Percentiles rank a stretch among this genome's conserved stretches.
These are phyloP conservation scores for Zarea fungicola DNA, from an alignment of 2,329 filamentous ascomycete genomes.

Conservation along the genomic window DNA sequence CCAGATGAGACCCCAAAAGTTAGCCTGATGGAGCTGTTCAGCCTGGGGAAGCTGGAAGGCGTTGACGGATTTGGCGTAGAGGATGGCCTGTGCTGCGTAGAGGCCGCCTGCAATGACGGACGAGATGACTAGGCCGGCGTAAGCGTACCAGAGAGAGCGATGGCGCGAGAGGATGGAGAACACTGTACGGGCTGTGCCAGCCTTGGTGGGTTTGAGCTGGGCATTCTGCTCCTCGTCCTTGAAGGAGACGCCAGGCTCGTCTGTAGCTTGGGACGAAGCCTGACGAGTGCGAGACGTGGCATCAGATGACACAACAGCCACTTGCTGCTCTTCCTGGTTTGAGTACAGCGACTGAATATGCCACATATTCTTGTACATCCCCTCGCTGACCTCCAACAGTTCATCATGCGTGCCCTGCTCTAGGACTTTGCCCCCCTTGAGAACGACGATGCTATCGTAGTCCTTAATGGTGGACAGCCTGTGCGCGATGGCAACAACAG, in stretches of 20 bases:
- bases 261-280: too few relatives aligned
- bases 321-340: too few relatives aligned
- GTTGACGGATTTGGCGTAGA: background rate
- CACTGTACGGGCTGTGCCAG: too few relatives aligned
- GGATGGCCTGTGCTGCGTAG: background rate
- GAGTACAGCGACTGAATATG: too few relatives aligned
- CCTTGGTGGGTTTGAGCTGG: too few relatives aligned
- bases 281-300: too few relatives aligned
- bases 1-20: slow-evolving; percentile 46
- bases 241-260: too few relatives aligned
- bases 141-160: background rate
- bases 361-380: slow-evolving; percentile 19
- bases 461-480: slow-evolving; percentile 50
- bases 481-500: slow-evolving; percentile 61
- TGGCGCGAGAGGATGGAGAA: too few relatives aligned
- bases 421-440: slow-evolving; percentile 50
- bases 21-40: slow-evolving; percentile 22
- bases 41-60: background rate
- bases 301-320: too few relatives aligned
- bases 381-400: slow-evolving; percentile 35
- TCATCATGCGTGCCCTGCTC: slow-evolving; percentile 57
- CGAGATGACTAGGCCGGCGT: background rate
- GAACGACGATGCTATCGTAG: slow-evolving; percentile 59
- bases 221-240: too few relatives aligned
- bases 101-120: background rate